Base-by-base conservation (phyloP, 2,329 filamentous ascomycete species). In the Trichoderma pleuroti region DNA sequence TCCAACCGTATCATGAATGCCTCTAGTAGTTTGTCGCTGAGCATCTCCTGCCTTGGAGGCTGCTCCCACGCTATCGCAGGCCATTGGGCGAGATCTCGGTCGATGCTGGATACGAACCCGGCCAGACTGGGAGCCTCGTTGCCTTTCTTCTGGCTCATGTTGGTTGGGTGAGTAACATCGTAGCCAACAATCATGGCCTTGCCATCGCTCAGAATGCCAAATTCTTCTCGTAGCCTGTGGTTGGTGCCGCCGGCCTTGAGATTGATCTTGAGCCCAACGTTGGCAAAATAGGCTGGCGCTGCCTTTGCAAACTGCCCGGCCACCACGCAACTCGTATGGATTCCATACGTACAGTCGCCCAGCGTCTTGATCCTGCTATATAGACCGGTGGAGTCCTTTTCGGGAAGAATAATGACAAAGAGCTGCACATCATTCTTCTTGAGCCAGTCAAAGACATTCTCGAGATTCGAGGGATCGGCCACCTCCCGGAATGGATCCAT, bases 141-240 rank as follows among this genome's bases (percentile, higher is more conserved):
- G 34, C 74, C 75, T 57, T 78, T 77, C 28, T 49, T 74, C 2
- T 72, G 36, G n/a, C 78, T 71, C 21, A 86, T 78, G 73, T 87
- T 87, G 6, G 93, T 95, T 0, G 94, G 94, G 76, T 97, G 94
- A 0, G 93, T 97, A 1, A 97, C 94, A 76, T 97, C 94, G 74
- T 96, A 91, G 0, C 94, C 94, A 10, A 97, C 88, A 1, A 97
- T 82, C 90, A 98, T 97, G 0, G 93, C 97, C 74, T 90, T 90
- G 1, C 87, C 88, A 39, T 91, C 85, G 52, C 84, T 82, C 68
- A 94, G 80, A 0, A 93, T 83, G 1, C 85, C 85, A 5, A 91
- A 82, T 30, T 90, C 86, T 0, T 83, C 79, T 0, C 73, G 81
- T 2, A 97, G 82, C 16, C 81, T 81, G 77, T 97, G 93, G 76